Evolutionary conservation across 1,284 basidiomycete species (phyloP), one percentile per base, ranked within the genome.

Genomic region (Ustilago tritici): DNA sequence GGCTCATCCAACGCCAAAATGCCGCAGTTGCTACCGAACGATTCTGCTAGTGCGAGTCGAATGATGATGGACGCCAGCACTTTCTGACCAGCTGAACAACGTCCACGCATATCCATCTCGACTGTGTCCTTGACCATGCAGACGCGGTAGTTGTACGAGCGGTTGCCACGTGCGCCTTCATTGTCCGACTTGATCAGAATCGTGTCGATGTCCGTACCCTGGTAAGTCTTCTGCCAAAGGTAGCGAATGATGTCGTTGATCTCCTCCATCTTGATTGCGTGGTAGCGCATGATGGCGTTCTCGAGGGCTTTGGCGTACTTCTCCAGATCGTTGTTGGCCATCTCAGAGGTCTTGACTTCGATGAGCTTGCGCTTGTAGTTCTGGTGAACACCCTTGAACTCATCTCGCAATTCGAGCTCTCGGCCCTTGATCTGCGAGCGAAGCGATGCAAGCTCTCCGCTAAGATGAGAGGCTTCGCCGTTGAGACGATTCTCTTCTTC

Each of bases 41-140:
- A 96, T 86, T 99, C 97, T 10, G 96, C 96, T 31, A 99, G 89
- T 0, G 96, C 97, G n/a, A 99, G 90, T 1, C 97, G 91, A 82
- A 99, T 99, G 85, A 99, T 95, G 87, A 99, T 98, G n/a, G 94
- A 97, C 34, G 97, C 97, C 66, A 99, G 88, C 89, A 98, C 98
- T 88, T 99, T 99, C 87, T 99, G 97, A 0, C 97, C 97, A 0
- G 97, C 97, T 23, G 93, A 95, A 87, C 97, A 99, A 70, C 97
- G 91, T 34, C 97, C 97, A 69, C 96, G 92, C 96, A 99, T 99
- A 86, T 99, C 96, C 92, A 99, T 95, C 87, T 99, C 96, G 2
- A 98, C 95, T 82, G 95, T 92, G 85, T 98, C 95, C 88, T 98
- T 99, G 70, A 93, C 93, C 96, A 99, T 99, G 88, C 90, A 75